A percentile compares a stretch with the other conserved stretches of the same genome.
Conservation (phyloP, 495 filamentous ascomycete genomes). For the Corynascus novoguineensis region DNA sequence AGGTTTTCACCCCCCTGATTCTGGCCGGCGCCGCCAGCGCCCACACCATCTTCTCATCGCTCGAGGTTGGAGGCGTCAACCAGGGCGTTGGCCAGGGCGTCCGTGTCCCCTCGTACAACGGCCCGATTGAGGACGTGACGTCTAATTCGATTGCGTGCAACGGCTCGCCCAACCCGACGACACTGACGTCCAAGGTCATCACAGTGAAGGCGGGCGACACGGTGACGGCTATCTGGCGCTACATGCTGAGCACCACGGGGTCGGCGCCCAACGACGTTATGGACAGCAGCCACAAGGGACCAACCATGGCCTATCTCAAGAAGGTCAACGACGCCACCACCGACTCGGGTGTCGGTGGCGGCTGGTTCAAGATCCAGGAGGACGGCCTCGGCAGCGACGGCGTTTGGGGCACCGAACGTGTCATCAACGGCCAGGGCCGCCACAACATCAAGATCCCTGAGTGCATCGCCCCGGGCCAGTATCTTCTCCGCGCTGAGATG, state of each 20-base stretch:
- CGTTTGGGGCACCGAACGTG: constrained; percentile 40
- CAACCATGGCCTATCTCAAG: constrained; percentile 47
- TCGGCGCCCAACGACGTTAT: constrained; percentile 43
- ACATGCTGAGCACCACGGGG: constrained; percentile 37
- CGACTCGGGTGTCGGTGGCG: constrained; percentile 38
- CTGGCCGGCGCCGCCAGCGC: constrained; percentile 26
- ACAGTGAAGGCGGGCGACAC: constrained; percentile 27
- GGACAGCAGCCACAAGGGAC: constrained; percentile 42
- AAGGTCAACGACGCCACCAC: constrained; percentile 42
- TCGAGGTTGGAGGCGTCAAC: constrained; percentile 29
- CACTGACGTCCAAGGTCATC: constrained; percentile 32
- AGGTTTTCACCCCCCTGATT: constrained; percentile 25
- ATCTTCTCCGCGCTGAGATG: constrained; percentile 50
- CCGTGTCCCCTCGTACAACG: constrained; percentile 30
- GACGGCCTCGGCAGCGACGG: constrained; percentile 38
- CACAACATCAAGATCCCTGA: constrained; percentile 41
- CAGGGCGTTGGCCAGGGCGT: constrained; percentile 27
- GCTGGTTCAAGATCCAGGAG: constrained; percentile 50
- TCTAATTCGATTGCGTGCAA: constrained; percentile 50
- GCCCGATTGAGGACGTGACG: constrained; percentile 50
- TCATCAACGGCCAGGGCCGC: constrained; percentile 45
- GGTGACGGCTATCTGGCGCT: constrained; percentile 42
- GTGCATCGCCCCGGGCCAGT: constrained; percentile 44
- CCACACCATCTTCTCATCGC: constrained; percentile 31
- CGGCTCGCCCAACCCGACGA: constrained; percentile 50